Evolutionary conservation across 2,329 filamentous ascomycete species (phyloP).

Genomic region (Colletotrichum horii): DNA sequence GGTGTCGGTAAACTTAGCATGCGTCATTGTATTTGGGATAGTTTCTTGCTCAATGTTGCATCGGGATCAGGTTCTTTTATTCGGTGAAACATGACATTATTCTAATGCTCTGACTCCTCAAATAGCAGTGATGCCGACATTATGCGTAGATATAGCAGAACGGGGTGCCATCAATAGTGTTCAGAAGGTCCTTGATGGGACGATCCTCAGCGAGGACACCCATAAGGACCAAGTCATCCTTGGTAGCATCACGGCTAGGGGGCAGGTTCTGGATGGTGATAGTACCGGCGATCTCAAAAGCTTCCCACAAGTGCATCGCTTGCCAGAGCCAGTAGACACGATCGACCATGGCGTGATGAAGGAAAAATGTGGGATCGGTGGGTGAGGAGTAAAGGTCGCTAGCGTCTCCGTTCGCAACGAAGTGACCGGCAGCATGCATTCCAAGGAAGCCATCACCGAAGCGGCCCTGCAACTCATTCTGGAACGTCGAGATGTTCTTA

Average conservation of each 20-base stretch:
- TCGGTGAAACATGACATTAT: accelerated
- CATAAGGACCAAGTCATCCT: conserved; percentile 30
- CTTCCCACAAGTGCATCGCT: conserved; percentile 19
- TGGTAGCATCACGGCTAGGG: conserved; percentile 25
- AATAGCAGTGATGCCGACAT: accelerated
- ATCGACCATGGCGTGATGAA: conserved; percentile 30
- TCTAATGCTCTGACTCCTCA: accelerated
- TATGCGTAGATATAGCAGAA: conserved; percentile 37
- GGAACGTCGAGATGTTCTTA: conserved; percentile 27
- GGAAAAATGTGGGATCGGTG: conserved; percentile 29
- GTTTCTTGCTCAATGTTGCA: background rate
- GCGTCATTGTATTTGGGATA: background rate
- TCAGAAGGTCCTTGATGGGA: conserved; percentile 37
- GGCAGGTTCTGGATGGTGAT: conserved; percentile 25
- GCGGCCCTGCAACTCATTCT: conserved; percentile 34
- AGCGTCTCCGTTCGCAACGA: conserved; percentile 29
- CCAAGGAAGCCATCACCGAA: conserved; percentile 31
- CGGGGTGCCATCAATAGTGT: conserved; percentile 33
- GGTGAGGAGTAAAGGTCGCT: conserved; percentile 28
- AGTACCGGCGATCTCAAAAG: conserved; percentile 24
- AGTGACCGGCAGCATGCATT: conserved; percentile 31
- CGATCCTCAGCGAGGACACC: conserved; percentile 26
- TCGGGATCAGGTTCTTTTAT: accelerated
- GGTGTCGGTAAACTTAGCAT: background rate
- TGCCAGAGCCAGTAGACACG: conserved; percentile 33